A percentile compares a stretch with the other conserved stretches of the same genome.
These are phyloP conservation scores for Entomortierella chlamydospora DNA, from an alignment of 192 early-diverging fungal genomes.

Conservation along the genomic window DNA sequence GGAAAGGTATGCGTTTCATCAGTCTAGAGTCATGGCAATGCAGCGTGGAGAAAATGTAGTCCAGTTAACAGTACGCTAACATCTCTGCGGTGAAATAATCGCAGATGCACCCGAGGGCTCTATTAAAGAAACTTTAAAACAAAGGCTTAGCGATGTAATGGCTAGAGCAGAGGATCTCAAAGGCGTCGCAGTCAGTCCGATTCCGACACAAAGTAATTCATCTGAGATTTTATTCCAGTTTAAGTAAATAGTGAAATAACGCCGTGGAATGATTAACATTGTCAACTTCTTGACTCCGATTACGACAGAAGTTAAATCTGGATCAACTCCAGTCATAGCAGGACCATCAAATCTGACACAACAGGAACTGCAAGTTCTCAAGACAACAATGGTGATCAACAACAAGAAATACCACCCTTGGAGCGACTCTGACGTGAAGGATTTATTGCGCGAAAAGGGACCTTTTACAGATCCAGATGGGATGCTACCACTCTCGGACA, in stretches of 20 bases:
- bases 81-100: not conserved
- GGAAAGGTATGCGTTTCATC: conserved; percentile 55
- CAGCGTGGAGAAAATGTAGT: too few species aligned
- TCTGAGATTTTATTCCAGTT: not conserved
- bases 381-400: conserved; percentile 51
- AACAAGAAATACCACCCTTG: conserved; percentile 39
- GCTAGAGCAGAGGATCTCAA: conserved; percentile 62
- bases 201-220: conserved; percentile 27
- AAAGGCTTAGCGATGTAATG: conserved; percentile 46
- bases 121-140: conserved; percentile 28
- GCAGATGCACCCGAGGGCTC: conserved; percentile 37
- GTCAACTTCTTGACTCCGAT: not conserved
- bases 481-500: conserved; percentile 72
- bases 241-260: too few species aligned
- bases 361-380: conserved; percentile 39
- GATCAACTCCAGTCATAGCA: conserved; percentile 26
- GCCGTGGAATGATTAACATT: too few species aligned
- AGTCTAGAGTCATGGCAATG: too few species aligned
- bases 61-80: too few species aligned
- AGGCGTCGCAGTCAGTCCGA: conserved; percentile 38
- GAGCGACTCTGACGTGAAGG: conserved; percentile 25
- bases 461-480: conserved; percentile 82
- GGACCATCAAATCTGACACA: conserved; percentile 31
- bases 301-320: conserved; percentile 43
- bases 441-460: conserved; percentile 39